Percentiles rank a stretch among this genome's conserved stretches.
Conservation (phyloP, 805 yeast species). For the Ascoidea tarda region DNA sequence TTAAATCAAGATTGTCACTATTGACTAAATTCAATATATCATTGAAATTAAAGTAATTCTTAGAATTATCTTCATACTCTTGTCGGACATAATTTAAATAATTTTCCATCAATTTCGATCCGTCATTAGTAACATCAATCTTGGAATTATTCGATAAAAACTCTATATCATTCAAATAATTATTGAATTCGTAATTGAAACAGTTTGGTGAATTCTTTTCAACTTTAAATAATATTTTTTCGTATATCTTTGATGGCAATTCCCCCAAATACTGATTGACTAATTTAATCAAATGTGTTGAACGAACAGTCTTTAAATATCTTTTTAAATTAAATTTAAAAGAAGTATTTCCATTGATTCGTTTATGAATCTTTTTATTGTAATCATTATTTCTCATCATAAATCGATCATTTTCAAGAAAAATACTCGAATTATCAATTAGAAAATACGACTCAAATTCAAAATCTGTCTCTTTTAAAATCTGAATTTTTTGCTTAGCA, state of each 20-base stretch:
- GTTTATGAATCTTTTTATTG: slow-evolving; percentile 29
- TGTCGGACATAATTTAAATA: slow-evolving; percentile 6
- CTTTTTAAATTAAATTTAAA: slow-evolving; percentile 51
- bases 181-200: slow-evolving; percentile 13
- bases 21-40: slow-evolving; percentile 5
- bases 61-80: slow-evolving; percentile 2
- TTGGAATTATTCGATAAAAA: neutral
- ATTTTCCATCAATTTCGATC: neutral
- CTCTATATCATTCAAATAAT: neutral
- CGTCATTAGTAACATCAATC: neutral
- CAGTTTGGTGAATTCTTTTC: slow-evolving; percentile 39
- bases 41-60: slow-evolving; percentile 3
- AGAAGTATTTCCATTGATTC: slow-evolving; percentile 21
- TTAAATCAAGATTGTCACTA: slow-evolving; percentile 21
- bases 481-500: neutral
- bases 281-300: slow-evolving; percentile 45
- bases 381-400: neutral
- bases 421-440: neutral
- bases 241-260: slow-evolving; percentile 51
- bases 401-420: neutral
- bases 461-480: neutral
- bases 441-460: neutral
- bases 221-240: slow-evolving; percentile 35
- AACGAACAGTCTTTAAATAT: slow-evolving; percentile 53
- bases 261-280: slow-evolving; percentile 59